phyloP scores from a whole-genome alignment of 2,329 filamentous ascomycete genomes.

The Fusarium bulbicola region DNA sequence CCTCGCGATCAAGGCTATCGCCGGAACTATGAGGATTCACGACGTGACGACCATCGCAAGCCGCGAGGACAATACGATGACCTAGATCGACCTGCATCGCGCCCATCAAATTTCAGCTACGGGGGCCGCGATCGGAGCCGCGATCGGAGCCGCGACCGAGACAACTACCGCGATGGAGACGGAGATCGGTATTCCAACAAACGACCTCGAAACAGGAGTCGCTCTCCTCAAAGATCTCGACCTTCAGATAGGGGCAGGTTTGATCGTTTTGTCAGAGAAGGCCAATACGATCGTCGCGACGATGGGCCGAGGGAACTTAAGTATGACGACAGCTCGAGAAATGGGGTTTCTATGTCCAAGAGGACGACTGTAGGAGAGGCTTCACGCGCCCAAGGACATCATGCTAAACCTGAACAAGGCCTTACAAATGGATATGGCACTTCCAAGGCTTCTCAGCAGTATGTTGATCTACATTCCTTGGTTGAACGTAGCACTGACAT shows the following conservation, averaged over 20 bases:
- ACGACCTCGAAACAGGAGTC: slow-evolving; percentile 64
- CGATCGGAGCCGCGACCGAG: slow-evolving; percentile 49
- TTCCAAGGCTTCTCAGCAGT: slow-evolving; percentile 31
- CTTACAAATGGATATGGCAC: slow-evolving; percentile 36
- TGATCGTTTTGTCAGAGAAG: slow-evolving; percentile 46
- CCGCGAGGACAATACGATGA: slow-evolving; percentile 64
- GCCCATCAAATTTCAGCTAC: slow-evolving; percentile 55
- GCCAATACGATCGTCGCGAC: slow-evolving; percentile 40
- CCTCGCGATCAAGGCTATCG: slow-evolving; percentile 61
- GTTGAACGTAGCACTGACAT: slow-evolving; percentile 11
- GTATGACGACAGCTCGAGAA: slow-evolving; percentile 55
- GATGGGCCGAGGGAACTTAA: slow-evolving; percentile 43
- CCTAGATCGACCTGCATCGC: slow-evolving; percentile 60
- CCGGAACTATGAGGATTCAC: slow-evolving; percentile 68
- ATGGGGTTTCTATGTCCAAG: slow-evolving; percentile 69
- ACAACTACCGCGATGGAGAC: slow-evolving; percentile 52
- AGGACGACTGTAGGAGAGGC: slow-evolving; percentile 67
- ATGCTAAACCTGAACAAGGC: slow-evolving; percentile 75
- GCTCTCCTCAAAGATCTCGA: slow-evolving; percentile 57
- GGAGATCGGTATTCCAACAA: slow-evolving; percentile 62
- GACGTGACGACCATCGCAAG: slow-evolving; percentile 57
- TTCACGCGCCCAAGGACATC: slow-evolving; percentile 66
- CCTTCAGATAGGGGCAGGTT: slow-evolving; percentile 50
- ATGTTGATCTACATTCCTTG: neutral
- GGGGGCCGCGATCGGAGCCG: slow-evolving; percentile 60